Base-by-base conservation (phyloP, 2,329 filamentous ascomycete genomes). In the Herpomyces periplanetae region DNA sequence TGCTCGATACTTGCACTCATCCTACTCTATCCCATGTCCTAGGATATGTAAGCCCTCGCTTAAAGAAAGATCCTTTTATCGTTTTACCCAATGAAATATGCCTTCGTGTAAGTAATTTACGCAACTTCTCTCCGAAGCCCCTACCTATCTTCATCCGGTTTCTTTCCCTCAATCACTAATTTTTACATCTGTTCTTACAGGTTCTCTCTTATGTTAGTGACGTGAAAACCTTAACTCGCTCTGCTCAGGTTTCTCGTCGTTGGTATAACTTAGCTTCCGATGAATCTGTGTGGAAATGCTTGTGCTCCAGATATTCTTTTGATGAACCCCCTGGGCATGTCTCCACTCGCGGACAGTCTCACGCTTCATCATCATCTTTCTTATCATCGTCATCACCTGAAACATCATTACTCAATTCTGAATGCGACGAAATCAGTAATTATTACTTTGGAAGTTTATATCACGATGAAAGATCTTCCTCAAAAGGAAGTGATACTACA, bases 171-270 rank as follows among this genome's bases (percentile, higher is more conserved):
- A 11, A 7, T 17, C 9, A 17, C 9, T 12, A 12, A 18, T 16
- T 13, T 15, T 17, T 9, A 3, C 10, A 8, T 6, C 8, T 13
- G 8, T 11, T 13, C 14, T 18, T 20, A 3, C 31, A 87, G 64
- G 66, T 96, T 27, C 48, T 96, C 19, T 85, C 75, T 16, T 96
- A 85, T 35, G 75, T 96, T 32, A 80, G 96, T 32, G 80, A 96
- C 33, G 73, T 80, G 1, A 80, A 73, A 35, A 84, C 84, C 2
- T 49, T 96, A 17, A 75, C 73, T 15, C 54, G 80, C 34, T 66
- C 80, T 20, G 87, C 75, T 3, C 75, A 91, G 36, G 80, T 96
- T n/a, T 96, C 80, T 20, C 59, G 59, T 27, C 54, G 73, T 35
- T 96, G 80, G 80, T 55, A 68, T 26, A 73, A 88, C 37, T 49